A percentile compares a stretch with the other conserved stretches of the same genome.
These are phyloP conservation scores for Pestalotiopsis sp. DNA, from an alignment of 2,329 filamentous ascomycete species.

Conservation along the genomic window DNA sequence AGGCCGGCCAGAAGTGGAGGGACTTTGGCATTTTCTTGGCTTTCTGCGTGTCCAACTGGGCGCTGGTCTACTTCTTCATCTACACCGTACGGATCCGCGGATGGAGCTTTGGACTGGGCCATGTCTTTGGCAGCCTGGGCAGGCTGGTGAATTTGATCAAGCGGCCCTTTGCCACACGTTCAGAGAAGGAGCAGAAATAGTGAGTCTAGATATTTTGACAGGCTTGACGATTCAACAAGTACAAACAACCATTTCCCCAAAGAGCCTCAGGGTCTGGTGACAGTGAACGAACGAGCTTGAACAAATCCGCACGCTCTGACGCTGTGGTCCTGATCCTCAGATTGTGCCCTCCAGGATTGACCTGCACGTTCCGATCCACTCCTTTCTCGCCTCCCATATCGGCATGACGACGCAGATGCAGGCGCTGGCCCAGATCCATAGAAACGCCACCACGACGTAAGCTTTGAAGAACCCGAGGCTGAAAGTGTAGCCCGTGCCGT, in stretches of 20 bases:
- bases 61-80: constrained; percentile 76
- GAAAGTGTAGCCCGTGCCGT: constrained; percentile 40
- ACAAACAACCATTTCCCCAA: too few species aligned
- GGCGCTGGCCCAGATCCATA: constrained; percentile 42
- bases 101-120: constrained; percentile 71
- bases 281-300: not conserved
- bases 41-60: constrained; percentile 73
- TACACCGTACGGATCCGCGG: constrained; percentile 72
- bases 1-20: constrained; percentile 67
- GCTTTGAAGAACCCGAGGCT: constrained; percentile 37
- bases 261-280: too few species aligned
- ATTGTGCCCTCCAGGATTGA: not conserved
- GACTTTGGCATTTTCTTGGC: constrained; percentile 72
- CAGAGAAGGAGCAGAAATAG: constrained; percentile 11
- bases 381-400: constrained; percentile 31
- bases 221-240: not conserved
- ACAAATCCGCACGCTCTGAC: not conserved
- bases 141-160: constrained; percentile 32
- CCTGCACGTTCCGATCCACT: not conserved
- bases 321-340: not conserved
- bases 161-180: constrained; percentile 29
- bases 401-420: constrained; percentile 42
- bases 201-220: not conserved
- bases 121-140: constrained; percentile 45
- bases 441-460: constrained; percentile 42